Evolutionary conservation across 1,284 basidiomycete species (phyloP).

Genomic region (Cutaneotrichosporon sp.): DNA sequence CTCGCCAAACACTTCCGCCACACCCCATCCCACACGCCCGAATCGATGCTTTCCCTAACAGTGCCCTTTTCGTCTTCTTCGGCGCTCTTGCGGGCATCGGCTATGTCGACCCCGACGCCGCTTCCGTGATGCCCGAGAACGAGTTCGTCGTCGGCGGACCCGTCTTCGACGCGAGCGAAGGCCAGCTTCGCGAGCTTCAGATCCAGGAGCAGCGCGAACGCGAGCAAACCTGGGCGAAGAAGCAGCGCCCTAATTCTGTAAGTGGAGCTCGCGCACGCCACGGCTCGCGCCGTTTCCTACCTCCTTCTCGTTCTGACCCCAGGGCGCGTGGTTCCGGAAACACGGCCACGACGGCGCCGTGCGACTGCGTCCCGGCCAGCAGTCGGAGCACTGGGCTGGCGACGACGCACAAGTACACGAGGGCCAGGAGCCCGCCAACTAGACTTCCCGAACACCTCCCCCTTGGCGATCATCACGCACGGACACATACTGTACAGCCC

Average conservation of each 20-base stretch:
- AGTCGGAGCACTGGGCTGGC: background rate
- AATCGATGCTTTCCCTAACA: conserved; percentile 11
- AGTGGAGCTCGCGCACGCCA: conserved; percentile 15
- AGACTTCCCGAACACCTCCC: too few relatives aligned
- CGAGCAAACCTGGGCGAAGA: conserved; percentile 40
- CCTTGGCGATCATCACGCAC: too few relatives aligned
- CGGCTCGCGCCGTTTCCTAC: too few relatives aligned
- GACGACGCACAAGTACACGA: background rate
- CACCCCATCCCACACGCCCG: background rate
- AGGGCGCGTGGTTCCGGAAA: conserved; percentile 46
- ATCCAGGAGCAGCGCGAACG: conserved; percentile 36
- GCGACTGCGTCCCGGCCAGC: background rate
- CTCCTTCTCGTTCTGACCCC: background rate
- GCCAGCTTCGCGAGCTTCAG: conserved; percentile 23
- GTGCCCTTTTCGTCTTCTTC: conserved; percentile 46
- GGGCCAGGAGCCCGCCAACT: too few relatives aligned
- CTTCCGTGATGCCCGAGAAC: conserved; percentile 2
- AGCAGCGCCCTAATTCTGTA: conserved; percentile 47
- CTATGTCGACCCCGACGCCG: conserved; percentile 37
- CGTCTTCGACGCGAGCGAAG: conserved; percentile 29
- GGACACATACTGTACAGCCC: background rate
- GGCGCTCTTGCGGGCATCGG: conserved; percentile 45
- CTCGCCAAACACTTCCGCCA: background rate
- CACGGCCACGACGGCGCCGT: conserved; percentile 38
- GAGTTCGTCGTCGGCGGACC: conserved; percentile 33